Conservation (phyloP, 2,329 filamentous ascomycete genomes). For the Dissoconium aciculare region DNA sequence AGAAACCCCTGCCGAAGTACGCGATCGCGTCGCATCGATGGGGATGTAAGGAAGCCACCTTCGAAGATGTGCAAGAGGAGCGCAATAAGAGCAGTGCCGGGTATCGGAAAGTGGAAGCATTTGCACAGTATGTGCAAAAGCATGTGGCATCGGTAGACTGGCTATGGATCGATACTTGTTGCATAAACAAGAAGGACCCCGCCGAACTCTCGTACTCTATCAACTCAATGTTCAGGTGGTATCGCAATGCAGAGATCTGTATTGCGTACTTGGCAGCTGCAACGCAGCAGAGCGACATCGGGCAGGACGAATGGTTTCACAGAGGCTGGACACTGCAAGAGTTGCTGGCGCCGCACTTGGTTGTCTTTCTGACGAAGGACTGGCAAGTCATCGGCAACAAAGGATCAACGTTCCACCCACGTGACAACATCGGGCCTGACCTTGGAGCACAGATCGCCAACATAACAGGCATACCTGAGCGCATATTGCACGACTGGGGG, state of each 20-base stretch:
- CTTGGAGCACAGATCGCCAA: conserved; percentile 3
- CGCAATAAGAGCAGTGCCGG: conserved; percentile 6
- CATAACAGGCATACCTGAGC: conserved; percentile 6
- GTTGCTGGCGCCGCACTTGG: conserved; percentile 10
- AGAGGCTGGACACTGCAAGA: conserved; percentile 16
- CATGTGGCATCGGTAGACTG: conserved; percentile 8
- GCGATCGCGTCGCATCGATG: conserved; percentile 13
- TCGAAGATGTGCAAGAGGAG: conserved; percentile 8
- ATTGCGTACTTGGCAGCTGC: conserved; percentile 11
- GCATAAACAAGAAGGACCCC: conserved; percentile 12
- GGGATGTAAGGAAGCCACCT: conserved; percentile 7
- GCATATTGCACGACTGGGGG: conserved; percentile 5
- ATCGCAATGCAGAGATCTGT: conserved; percentile 10
- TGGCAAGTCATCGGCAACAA: conserved; percentile 17
- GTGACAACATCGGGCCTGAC: background rate
- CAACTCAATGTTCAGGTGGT: conserved; percentile 16
- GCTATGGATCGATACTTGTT: conserved; percentile 16
- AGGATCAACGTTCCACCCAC: conserved; percentile 4
- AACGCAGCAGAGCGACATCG: conserved; percentile 2
- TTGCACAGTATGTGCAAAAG: conserved; percentile 9
- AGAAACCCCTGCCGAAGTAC: conserved; percentile 8
- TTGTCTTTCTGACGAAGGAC: conserved; percentile 10
- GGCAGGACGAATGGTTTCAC: conserved; percentile 12
- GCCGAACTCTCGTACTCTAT: conserved; percentile 12
- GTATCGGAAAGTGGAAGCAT: conserved; percentile 11